Percentiles rank a stretch among this genome's conserved stretches.
These are phyloP conservation scores for Extremus antarcticus DNA, from an alignment of 495 filamentous ascomycete genomes.

Conservation along the genomic window DNA sequence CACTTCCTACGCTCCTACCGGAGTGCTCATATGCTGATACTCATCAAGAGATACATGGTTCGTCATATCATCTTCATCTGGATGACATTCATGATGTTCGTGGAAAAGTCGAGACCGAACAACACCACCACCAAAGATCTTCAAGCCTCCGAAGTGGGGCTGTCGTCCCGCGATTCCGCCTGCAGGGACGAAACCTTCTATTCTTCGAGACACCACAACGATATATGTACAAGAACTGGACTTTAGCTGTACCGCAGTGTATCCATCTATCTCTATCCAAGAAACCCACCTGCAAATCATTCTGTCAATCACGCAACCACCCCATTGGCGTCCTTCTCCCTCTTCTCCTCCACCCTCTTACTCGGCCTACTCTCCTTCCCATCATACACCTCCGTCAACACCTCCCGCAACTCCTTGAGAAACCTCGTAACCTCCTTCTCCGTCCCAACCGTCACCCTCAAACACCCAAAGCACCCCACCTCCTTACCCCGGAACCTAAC, in stretches of 20 bases:
- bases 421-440: constrained; percentile 72
- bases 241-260: too few relatives aligned
- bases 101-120: neutral
- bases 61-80: too few relatives aligned
- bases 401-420: constrained; percentile 52
- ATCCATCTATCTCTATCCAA: too few relatives aligned
- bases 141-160: neutral
- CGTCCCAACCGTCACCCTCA: constrained; percentile 88
- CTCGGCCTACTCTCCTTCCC: constrained; percentile 8
- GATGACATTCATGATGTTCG: too few relatives aligned
- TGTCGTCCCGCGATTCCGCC: too few relatives aligned
- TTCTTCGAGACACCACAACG: too few relatives aligned
- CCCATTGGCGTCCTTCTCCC: constrained; percentile 28
- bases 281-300: too few relatives aligned
- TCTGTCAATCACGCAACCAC: constrained; percentile 22
- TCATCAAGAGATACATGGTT: too few relatives aligned
- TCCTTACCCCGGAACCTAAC: constrained; percentile 91
- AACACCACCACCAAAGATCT: neutral
- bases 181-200: neutral
- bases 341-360: constrained; percentile 23
- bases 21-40: too few relatives aligned
- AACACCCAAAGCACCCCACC: constrained; percentile 73
- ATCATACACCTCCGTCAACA: constrained; percentile 46
- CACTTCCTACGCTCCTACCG: too few relatives aligned
- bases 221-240: too few relatives aligned